Evolutionary conservation across 2,329 filamentous ascomycete genomes (phyloP).

Genomic region (Blastomyces silverae): DNA sequence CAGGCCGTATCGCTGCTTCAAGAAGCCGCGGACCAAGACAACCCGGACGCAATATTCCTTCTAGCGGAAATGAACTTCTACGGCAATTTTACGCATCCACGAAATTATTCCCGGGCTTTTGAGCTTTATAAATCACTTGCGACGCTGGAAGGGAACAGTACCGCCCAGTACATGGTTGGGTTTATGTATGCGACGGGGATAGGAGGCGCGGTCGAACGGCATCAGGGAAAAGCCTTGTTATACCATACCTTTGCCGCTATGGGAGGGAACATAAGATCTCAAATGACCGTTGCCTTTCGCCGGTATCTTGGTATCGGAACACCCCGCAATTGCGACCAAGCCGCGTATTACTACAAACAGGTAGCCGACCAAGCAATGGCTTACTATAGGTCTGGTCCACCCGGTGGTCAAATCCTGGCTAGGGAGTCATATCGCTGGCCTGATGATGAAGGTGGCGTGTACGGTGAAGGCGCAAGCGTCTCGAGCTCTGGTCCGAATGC

Average conservation of each 20-base stretch:
- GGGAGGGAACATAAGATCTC: conserved; percentile 71
- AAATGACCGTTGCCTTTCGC: conserved; percentile 89
- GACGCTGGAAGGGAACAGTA: conserved; percentile 70
- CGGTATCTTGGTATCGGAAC: conserved; percentile 80
- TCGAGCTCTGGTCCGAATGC: conserved; percentile 81
- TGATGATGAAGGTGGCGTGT: conserved; percentile 85
- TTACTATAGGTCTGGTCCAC: conserved; percentile 83
- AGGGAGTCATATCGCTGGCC: conserved; percentile 77
- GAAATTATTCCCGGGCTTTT: conserved; percentile 73
- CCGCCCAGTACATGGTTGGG: conserved; percentile 91
- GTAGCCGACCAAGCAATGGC: conserved; percentile 88
- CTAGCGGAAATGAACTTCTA: conserved; percentile 95
- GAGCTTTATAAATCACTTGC: conserved; percentile 74
- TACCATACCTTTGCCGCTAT: conserved; percentile 93
- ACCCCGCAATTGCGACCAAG: conserved; percentile 75
- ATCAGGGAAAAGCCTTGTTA: conserved; percentile 85
- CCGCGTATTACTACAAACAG: conserved; percentile 80
- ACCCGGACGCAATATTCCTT: conserved; percentile 76
- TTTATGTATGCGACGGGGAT: conserved; percentile 94
- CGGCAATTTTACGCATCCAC: conserved; percentile 83
- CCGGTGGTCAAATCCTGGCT: conserved; percentile 72
- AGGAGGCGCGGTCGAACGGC: conserved; percentile 67
- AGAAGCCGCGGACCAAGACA: conserved; percentile 49
- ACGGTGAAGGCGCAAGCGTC: conserved; percentile 89
- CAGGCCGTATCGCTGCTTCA: conserved; percentile 55